phyloP scores from a whole-genome alignment of 2,329 filamentous ascomycete species.

The Aspergillus hortae region DNA sequence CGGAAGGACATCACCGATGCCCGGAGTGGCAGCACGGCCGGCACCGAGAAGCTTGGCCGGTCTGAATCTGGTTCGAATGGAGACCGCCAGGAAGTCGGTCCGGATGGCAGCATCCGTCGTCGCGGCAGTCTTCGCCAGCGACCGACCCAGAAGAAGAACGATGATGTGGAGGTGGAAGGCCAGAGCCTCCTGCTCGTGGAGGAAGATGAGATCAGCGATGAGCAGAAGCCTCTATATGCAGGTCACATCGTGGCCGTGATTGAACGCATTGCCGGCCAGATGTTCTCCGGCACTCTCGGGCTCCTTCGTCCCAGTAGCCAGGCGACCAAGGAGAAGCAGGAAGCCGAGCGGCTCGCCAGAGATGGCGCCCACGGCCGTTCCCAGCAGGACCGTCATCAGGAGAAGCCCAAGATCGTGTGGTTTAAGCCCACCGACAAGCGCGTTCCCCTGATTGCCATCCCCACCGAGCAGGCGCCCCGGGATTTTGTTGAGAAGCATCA shows the following conservation, averaged over 20 bases:
- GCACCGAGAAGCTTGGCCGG: constrained; percentile 58
- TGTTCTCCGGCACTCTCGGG: constrained; percentile 96
- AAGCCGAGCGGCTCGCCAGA: constrained; percentile 87
- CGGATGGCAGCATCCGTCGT: constrained; percentile 82
- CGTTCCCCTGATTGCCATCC: constrained; percentile 95
- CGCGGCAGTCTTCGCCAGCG: constrained; percentile 94
- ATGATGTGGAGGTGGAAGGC: constrained; percentile 97
- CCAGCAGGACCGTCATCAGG: constrained; percentile 79
- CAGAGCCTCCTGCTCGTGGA: constrained; percentile 95
- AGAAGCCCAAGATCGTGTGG: constrained; percentile 99
- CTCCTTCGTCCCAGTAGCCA: constrained; percentile 94
- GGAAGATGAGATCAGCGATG: constrained; percentile 97
- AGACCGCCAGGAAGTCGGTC: constrained; percentile 58
- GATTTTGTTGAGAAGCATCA: constrained; percentile 99
- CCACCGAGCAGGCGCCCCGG: constrained; percentile 92
- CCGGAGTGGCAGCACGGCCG: constrained; percentile 70
- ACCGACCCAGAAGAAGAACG: constrained; percentile 99
- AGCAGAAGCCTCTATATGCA: constrained; percentile 94
- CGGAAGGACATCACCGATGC: constrained; percentile 97
- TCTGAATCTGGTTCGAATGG: constrained; percentile 58
- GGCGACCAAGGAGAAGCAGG: constrained; percentile 98
- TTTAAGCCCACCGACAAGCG: constrained; percentile 99
- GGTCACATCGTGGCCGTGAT: constrained; percentile 97
- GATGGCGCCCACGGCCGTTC: constrained; percentile 72
- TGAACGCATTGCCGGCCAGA: constrained; percentile 93